Evolutionary conservation across 768 basidiomycete species (phyloP), one percentile per base, ranked within the genome.

Genomic region (Clitopilus passeckerianus): DNA sequence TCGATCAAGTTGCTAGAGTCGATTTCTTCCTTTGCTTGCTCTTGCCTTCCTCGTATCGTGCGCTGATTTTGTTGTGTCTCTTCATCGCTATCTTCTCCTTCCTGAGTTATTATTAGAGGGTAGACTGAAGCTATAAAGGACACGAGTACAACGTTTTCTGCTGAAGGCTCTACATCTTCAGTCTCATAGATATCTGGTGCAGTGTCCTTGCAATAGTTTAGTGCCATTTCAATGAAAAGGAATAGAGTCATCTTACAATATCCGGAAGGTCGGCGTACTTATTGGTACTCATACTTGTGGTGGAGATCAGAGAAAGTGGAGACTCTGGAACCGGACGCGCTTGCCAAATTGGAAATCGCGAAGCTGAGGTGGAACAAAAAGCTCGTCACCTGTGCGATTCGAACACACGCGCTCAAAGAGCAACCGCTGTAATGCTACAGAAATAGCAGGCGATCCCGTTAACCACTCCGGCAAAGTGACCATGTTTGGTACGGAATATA

Each of bases 391-490:
- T 77, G 77, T 76, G 76, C 76, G 77, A 77, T 79, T 79, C 77
- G 76, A 79, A 77, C 75, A 77, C 76, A 76, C 75, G 75, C 76
- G 75, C 74, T 73, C 76, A 76, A 77, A 77, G 77, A 72, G 74
- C 76, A 79, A 77, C 76, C 77, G 77, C 77, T 78, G 53, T 56
- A 60, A 66, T 67, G 24, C 34, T 60, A 56, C 10, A 15, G 27
- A 22, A 33, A 34, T 87, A 86, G 85, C 85, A 86, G 86, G 86
- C 84, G 81, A 85, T 85, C 84, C 84, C 85, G 85, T 90, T 91
- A 90, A 91, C 89, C 89, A 91, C 90, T 91, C 89, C 89, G 89
- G 89, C 89, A 91, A 91, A 90, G 89, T 89, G 87, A 89, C 87
- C 34, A 41, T 2, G 33, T 16, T 7, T 20, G 27, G 0, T 59